Evolutionary conservation across 495 filamentous ascomycete species (phyloP).

Genomic region (Xylaria cubensis): DNA sequence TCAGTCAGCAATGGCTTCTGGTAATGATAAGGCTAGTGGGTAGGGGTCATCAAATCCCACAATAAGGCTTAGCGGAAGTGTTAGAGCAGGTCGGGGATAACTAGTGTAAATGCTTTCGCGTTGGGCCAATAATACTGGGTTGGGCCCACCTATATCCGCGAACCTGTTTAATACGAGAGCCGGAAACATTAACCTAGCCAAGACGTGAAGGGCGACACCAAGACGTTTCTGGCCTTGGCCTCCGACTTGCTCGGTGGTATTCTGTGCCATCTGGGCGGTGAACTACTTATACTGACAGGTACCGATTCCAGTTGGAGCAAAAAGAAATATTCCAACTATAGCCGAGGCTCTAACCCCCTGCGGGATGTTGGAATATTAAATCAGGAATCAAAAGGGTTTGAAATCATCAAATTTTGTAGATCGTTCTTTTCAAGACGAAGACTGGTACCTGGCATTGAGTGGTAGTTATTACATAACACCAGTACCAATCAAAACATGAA

Average conservation of each 20-base stretch:
- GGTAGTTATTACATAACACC: not conserved
- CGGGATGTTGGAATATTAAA: not conserved
- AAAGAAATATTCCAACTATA: not conserved
- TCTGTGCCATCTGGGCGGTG: not conserved
- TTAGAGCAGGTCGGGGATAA: not conserved
- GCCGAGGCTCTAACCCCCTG: not conserved
- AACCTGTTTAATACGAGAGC: slow-evolving; percentile 12
- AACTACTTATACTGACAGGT: not conserved
- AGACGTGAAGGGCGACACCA: not conserved
- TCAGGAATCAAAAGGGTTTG: not conserved
- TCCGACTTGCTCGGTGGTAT: not conserved
- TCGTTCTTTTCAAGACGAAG: not conserved
- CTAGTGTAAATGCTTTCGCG: not conserved
- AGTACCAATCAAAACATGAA: slow-evolving; percentile 13
- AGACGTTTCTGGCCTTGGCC: not conserved
- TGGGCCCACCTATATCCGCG: slow-evolving; percentile 6
- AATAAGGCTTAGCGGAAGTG: slow-evolving; percentile 20
- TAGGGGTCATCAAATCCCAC: slow-evolving; percentile 12
- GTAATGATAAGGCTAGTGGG: slow-evolving; percentile 18
- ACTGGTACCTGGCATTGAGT: not conserved
- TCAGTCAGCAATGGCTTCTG: slow-evolving; percentile 21
- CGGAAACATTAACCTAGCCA: not conserved
- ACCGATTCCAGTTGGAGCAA: not conserved
- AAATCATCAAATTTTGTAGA: not conserved
- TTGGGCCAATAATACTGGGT: not conserved